phyloP scores from a whole-genome alignment of 2,329 filamentous ascomycete species.

The Penicillium hesseltinei region DNA sequence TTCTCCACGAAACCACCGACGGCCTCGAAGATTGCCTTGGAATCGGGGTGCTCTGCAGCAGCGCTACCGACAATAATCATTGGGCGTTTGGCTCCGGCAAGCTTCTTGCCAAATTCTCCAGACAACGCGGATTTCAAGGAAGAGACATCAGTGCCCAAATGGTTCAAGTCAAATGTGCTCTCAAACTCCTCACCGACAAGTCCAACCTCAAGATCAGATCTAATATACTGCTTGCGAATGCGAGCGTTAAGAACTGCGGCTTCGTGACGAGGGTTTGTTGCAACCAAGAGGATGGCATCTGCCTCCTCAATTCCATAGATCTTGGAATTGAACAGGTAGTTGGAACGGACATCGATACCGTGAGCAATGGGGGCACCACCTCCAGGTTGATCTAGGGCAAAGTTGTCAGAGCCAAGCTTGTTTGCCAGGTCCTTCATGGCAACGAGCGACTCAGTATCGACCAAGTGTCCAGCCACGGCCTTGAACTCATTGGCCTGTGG shows the following conservation, averaged over 20 bases:
- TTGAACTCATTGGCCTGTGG: conserved; percentile 95
- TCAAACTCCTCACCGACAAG: conserved; percentile 88
- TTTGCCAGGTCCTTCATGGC: conserved; percentile 97
- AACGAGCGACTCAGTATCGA: conserved; percentile 89
- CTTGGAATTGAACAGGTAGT: conserved; percentile 94
- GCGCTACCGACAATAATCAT: conserved; percentile 97
- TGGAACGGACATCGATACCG: conserved; percentile 88
- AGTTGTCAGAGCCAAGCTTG: conserved; percentile 92
- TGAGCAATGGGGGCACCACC: conserved; percentile 84
- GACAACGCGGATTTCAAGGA: conserved; percentile 81
- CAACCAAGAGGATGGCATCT: conserved; percentile 85
- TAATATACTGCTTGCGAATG: conserved; percentile 96
- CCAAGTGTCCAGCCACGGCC: conserved; percentile 83
- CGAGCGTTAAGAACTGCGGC: conserved; percentile 93
- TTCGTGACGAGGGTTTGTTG: conserved; percentile 93
- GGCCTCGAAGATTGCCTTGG: conserved; percentile 89
- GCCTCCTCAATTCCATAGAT: conserved; percentile 93
- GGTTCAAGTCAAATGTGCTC: conserved; percentile 93
- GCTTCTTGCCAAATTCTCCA: conserved; percentile 89
- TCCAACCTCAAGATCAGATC: conserved; percentile 89
- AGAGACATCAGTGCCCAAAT: conserved; percentile 75
- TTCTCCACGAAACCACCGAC: conserved; percentile 91
- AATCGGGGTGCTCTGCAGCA: conserved; percentile 84
- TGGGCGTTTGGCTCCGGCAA: conserved; percentile 79
- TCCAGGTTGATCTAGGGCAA: conserved; percentile 84